Evolutionary conservation across 768 basidiomycete genomes (phyloP).

Genomic region (Lentinus brumalis): DNA sequence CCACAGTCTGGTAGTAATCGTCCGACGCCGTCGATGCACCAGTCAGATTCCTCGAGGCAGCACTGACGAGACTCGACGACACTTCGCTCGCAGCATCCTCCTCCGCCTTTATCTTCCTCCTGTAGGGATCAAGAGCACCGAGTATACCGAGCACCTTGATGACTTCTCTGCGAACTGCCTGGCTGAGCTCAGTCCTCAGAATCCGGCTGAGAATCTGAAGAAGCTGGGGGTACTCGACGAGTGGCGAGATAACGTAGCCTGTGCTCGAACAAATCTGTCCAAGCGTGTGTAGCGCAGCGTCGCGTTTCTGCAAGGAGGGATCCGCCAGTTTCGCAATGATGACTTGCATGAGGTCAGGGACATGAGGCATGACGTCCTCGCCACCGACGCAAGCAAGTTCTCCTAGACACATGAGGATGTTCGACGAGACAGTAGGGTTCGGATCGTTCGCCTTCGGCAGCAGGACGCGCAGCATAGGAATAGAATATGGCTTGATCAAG

Average conservation of each 20-base stretch:
- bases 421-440: slow-evolving; percentile 87
- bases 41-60: slow-evolving; percentile 68
- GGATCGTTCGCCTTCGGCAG: slow-evolving; percentile 85
- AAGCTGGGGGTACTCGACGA: slow-evolving; percentile 89
- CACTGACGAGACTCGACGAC: slow-evolving; percentile 43
- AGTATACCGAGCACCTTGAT: slow-evolving; percentile 95
- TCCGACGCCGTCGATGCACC: slow-evolving; percentile 70
- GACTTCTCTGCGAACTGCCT: slow-evolving; percentile 78
- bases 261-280: slow-evolving; percentile 96
- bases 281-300: slow-evolving; percentile 91
- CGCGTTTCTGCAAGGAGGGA: slow-evolving; percentile 83
- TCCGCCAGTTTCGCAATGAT: slow-evolving; percentile 91
- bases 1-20: slow-evolving; percentile 97
- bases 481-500: slow-evolving; percentile 92
- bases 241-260: slow-evolving; percentile 89
- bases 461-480: slow-evolving; percentile 92
- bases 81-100: slow-evolving; percentile 65
- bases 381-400: slow-evolving; percentile 93
- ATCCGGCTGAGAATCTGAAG: slow-evolving; percentile 85
- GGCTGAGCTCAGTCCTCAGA: slow-evolving; percentile 75
- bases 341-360: slow-evolving; percentile 86
- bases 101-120: slow-evolving; percentile 74
- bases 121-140: slow-evolving; percentile 94
- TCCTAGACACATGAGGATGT: slow-evolving; percentile 92
- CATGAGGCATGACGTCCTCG: slow-evolving; percentile 83